Percentiles rank a stretch among this genome's conserved stretches.
Conservation (phyloP, 108 stramenopile genomes). For the Seminavis robusta region DNA sequence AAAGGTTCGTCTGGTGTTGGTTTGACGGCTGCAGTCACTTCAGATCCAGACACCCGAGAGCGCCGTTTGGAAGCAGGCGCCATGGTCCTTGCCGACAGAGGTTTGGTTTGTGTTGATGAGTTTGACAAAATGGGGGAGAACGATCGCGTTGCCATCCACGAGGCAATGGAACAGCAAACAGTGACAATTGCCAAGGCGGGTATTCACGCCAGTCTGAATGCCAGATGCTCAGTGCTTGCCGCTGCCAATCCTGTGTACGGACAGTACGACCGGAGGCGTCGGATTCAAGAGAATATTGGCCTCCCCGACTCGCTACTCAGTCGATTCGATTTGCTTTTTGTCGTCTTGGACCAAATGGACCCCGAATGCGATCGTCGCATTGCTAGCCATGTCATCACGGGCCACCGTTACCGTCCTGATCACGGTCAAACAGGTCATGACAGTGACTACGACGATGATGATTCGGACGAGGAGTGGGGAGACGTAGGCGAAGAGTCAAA, state of each 20-base stretch:
- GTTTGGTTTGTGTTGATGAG: conserved; percentile 99
- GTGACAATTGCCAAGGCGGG: conserved; percentile 99
- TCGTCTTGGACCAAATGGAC: conserved; percentile 98
- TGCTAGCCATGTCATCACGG: conserved; percentile 92
- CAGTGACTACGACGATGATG: conserved; percentile 78
- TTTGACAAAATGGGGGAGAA: conserved; percentile 91
- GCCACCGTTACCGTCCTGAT: conserved; percentile 90
- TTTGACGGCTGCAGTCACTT: conserved; percentile 98
- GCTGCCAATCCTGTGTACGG: conserved; percentile 99
- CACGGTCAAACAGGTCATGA: conserved; percentile 74
- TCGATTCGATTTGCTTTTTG: conserved; percentile 99
- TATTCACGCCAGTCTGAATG: conserved; percentile 93
- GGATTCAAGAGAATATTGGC: conserved; percentile 98
- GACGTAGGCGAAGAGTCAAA: conserved; percentile 31
- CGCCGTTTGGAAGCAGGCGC: conserved; percentile 98
- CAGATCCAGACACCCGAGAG: conserved; percentile 96
- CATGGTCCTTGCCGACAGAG: conserved; percentile 99
- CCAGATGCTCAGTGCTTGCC: conserved; percentile 96
- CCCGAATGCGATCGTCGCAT: conserved; percentile 91
- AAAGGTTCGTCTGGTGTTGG: conserved; percentile 99
- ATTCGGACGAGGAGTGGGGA: conserved; percentile 44
- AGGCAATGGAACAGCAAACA: conserved; percentile 99
- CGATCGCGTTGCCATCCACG: conserved; percentile 98
- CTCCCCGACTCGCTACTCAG: conserved; percentile 97
- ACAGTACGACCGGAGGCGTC: conserved; percentile 93